Conservation (phyloP, 2,329 filamentous ascomycete species). For the Pestalotiopsis sp. region DNA sequence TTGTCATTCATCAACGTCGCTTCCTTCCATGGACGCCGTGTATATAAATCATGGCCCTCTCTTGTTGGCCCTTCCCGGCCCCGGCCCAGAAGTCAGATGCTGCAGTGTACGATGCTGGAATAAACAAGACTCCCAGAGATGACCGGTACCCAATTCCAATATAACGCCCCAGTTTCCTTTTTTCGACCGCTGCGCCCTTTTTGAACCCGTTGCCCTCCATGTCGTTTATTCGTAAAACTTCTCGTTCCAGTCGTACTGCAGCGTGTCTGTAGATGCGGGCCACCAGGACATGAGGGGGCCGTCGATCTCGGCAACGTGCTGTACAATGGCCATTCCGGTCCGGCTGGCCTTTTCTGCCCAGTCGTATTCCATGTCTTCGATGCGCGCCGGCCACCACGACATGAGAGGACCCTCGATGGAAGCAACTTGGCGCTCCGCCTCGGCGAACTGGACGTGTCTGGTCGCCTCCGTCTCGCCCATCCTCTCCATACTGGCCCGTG, state of each 20-base stretch:
- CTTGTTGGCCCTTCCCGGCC: too few species aligned
- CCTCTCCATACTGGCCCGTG: neutral
- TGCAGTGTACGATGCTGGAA: too few species aligned
- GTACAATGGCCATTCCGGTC: constrained; percentile 11
- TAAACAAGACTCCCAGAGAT: too few species aligned
- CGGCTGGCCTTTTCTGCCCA: constrained; percentile 23
- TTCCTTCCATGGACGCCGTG: too few species aligned
- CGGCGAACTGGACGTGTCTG: constrained; percentile 14
- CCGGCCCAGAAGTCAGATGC: too few species aligned
- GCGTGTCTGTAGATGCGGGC: constrained; percentile 25
- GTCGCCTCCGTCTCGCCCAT: neutral
- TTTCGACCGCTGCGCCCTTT: neutral
- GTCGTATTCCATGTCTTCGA: constrained; percentile 26
- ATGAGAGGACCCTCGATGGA: constrained; percentile 27
- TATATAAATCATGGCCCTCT: too few species aligned
- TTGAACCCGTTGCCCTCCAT: neutral
- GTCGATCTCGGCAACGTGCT: constrained; percentile 20
- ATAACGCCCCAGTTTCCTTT: neutral
- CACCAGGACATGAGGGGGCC: constrained; percentile 33
- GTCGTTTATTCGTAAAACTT: constrained; percentile 30
- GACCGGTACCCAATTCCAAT: neutral
- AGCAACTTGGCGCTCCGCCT: constrained; percentile 16
- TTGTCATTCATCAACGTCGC: too few species aligned
- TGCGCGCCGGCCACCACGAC: constrained; percentile 31
- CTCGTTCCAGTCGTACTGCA: constrained; percentile 31